phyloP scores from a whole-genome alignment of 1,284 basidiomycete genomes.

The Melampsora americana region DNA sequence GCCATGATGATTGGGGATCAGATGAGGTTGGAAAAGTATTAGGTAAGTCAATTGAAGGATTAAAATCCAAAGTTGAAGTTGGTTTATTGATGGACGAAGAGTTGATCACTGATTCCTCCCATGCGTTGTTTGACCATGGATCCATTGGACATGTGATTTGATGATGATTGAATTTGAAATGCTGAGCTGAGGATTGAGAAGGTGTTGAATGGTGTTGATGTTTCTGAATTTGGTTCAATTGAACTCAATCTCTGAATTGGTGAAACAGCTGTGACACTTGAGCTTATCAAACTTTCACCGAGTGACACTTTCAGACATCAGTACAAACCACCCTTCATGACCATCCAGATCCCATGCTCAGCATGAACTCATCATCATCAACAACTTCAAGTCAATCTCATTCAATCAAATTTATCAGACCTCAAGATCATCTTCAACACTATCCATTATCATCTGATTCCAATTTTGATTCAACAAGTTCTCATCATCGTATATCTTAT shows the following conservation, averaged over 20 bases:
- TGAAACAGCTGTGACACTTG: no score
- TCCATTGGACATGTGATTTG: conserved; percentile 6
- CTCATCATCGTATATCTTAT: conserved; percentile 22
- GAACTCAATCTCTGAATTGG: no score
- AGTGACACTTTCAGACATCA: no score
- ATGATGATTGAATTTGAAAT: neutral
- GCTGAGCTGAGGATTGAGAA: no score
- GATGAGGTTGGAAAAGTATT: neutral
- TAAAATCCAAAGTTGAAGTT: conserved; percentile 8
- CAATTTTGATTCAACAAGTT: neutral
- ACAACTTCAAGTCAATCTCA: neutral
- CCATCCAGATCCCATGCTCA: no score
- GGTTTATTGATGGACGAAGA: neutral
- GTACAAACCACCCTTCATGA: no score
- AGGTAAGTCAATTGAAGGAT: neutral
- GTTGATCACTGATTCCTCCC: neutral
- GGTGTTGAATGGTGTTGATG: no score
- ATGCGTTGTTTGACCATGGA: conserved; percentile 34
- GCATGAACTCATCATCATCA: no score
- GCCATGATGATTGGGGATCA: conserved; percentile 10
- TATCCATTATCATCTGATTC: neutral
- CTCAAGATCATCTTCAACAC: neutral
- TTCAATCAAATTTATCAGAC: neutral
- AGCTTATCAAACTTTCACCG: no score
- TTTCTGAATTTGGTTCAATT: no score